These are phyloP conservation scores for Leccinum variabile DNA, from an alignment of 1,284 basidiomycete genomes.

Conservation along the genomic window DNA sequence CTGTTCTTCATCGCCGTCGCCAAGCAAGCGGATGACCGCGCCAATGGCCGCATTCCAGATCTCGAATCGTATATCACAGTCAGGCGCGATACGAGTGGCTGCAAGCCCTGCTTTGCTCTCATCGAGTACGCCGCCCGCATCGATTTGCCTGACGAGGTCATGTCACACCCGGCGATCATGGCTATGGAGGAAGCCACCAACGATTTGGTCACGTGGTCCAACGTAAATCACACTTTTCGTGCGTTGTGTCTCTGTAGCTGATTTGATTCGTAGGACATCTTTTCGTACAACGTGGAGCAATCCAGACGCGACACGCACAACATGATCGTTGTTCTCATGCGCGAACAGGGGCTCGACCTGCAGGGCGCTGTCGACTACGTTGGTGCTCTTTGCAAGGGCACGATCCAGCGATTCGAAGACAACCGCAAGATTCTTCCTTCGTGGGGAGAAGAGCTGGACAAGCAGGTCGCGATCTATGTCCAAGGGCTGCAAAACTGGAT, in stretches of 20 bases:
- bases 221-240: conserved; percentile 40
- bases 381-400: conserved; percentile 49
- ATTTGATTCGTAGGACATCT: conserved; percentile 48
- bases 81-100: conserved; percentile 56
- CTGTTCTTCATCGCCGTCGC: conserved; percentile 56
- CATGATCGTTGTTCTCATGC: conserved; percentile 59
- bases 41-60: conserved; percentile 47
- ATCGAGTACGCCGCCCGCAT: conserved; percentile 58
- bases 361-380: conserved; percentile 55
- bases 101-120: conserved; percentile 60
- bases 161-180: conserved; percentile 50
- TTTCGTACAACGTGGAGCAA: conserved; percentile 64
- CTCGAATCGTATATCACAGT: conserved; percentile 59
- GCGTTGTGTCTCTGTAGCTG: conserved; percentile 3
- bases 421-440: conserved; percentile 48
- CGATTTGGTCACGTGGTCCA: conserved; percentile 61
- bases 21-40: conserved; percentile 53
- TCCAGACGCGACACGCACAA: conserved; percentile 57
- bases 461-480: conserved; percentile 49
- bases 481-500: conserved; percentile 58
- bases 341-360: conserved; percentile 46
- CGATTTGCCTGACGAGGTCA: conserved; percentile 56
- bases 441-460: conserved; percentile 53
- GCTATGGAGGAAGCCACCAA: conserved; percentile 54
- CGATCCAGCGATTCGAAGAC: conserved; percentile 47